phyloP scores from a whole-genome alignment of 371 early-diverging fungal species.

The Sporodiniella umbellata region DNA sequence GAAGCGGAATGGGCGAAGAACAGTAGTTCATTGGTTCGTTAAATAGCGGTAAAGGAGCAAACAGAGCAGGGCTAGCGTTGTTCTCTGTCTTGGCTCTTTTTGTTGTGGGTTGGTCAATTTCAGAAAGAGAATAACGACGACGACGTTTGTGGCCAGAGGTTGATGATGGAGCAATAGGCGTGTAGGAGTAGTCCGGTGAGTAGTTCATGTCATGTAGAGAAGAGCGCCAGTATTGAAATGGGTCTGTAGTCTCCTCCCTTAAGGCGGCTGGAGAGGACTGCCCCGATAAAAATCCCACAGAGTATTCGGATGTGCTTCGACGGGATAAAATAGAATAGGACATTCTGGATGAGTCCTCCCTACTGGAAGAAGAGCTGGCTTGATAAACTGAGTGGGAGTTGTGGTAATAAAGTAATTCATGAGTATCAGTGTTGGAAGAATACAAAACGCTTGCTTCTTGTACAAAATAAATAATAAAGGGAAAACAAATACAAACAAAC shows the following conservation, averaged over 20 bases:
- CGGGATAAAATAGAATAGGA: not conserved
- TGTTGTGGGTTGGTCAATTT: not conserved
- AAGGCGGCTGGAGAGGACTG: conserved; percentile 17
- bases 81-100: conserved; percentile 1
- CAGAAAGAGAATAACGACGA: not conserved
- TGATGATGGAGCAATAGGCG: not conserved
- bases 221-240: conserved; percentile 2
- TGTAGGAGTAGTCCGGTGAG: conserved; percentile 9
- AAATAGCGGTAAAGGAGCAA: too few species aligned
- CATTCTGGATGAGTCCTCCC: not conserved
- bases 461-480: not conserved
- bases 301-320: not conserved
- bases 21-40: too few species aligned
- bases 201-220: conserved; percentile 3
- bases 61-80: conserved; percentile 7
- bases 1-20: too few species aligned
- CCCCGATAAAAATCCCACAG: conserved; percentile 20
- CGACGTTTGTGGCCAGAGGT: not conserved
- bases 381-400: not conserved
- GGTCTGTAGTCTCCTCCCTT: not conserved
- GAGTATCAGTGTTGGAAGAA: conserved; percentile 1
- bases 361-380: conserved; percentile 3
- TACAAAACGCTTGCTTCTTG: conserved; percentile 11
- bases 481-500: not conserved
- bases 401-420: conserved; percentile 7